Conservation (phyloP, 2,329 filamentous ascomycete genomes). For the Onygena corvina region DNA sequence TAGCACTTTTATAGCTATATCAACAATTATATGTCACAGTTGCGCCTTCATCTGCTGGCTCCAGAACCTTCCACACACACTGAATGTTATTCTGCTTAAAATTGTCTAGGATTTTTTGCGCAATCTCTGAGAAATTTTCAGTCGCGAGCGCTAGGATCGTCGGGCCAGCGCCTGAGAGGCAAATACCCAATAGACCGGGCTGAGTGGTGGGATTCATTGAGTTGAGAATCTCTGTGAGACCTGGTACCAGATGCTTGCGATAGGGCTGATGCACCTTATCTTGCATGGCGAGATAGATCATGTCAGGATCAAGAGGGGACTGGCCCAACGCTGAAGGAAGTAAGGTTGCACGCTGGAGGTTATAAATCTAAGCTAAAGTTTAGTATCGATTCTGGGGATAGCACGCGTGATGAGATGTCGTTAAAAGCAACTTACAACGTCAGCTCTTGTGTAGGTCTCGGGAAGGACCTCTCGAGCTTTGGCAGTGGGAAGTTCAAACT, state of each 20-base stretch:
- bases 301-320: slow-evolving; percentile 78
- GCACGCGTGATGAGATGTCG: neutral
- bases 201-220: slow-evolving; percentile 81
- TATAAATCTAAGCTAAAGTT: slow-evolving; percentile 49
- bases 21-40: slow-evolving; percentile 24
- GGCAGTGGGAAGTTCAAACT: slow-evolving; percentile 92
- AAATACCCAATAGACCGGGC: slow-evolving; percentile 82
- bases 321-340: slow-evolving; percentile 80
- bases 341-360: slow-evolving; percentile 84
- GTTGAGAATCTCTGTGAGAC: slow-evolving; percentile 77
- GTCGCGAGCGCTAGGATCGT: slow-evolving; percentile 91
- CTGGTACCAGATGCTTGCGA: slow-evolving; percentile 80
- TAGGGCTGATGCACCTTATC: slow-evolving; percentile 98
- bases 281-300: slow-evolving; percentile 97
- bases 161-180: slow-evolving; percentile 84
- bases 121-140: slow-evolving; percentile 77
- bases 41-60: slow-evolving; percentile 61
- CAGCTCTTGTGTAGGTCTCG: slow-evolving; percentile 61
- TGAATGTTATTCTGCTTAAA: slow-evolving; percentile 56
- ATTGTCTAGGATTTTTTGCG: slow-evolving; percentile 59
- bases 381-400: neutral
- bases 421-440: slow-evolving; percentile 52
- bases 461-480: slow-evolving; percentile 80
- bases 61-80: slow-evolving; percentile 77
- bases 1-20: slow-evolving; percentile 10